Base-by-base conservation (phyloP, 495 filamentous ascomycete genomes). In the Penicillium ochrochloron region DNA sequence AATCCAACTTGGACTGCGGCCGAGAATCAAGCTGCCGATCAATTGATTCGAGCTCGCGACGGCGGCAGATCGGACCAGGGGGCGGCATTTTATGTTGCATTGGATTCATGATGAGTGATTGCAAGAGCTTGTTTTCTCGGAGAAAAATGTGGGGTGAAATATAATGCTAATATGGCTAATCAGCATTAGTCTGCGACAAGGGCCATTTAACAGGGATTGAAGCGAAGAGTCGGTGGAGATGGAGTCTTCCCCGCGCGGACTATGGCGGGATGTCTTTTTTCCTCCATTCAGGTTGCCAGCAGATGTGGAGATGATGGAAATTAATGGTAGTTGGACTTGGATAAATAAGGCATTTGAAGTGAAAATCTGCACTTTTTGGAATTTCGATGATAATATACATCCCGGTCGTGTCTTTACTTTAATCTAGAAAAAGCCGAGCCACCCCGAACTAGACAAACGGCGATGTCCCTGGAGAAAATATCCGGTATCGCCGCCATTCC, bases 241-340 rank as follows among this genome's bases (percentile, higher is more conserved):
- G 19, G 29, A 19, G 19, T 57, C 60, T 57, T 25, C 61, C 59
- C 61, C 56, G 60, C 51, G 31, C n/a, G 31, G 33, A 23, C 53
- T 39, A 56, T 39, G 21, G 17, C 57, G 52, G 56, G 5, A n/a
- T 41, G 34, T 46, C 44, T 37, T 63, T 71, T 71, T 70, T 72
- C 70, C 70, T 70, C 70, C 67, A 72, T 67, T 70, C 60, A 70
- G 52, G 8, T 25, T 2, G 23, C 29, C 48, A 11, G 15, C 11
- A 52, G 17, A 37, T 4, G 61, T 57, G 44, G 59, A 52, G 56
- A 25, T 62, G 41, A 52, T 17, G 58, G 53, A 31, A 34, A 15
- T 60, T 48, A 35, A 10, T 23, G 42, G 2, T 31, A 42, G 29
- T 54, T 57, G 21, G 7, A 33, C 34, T 29, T 21, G 27, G 56